A percentile compares a stretch with the other conserved stretches of the same genome.
Evolutionary conservation across 2,329 filamentous ascomycete genomes (phyloP).

Genomic region (Beauveria varroae): DNA sequence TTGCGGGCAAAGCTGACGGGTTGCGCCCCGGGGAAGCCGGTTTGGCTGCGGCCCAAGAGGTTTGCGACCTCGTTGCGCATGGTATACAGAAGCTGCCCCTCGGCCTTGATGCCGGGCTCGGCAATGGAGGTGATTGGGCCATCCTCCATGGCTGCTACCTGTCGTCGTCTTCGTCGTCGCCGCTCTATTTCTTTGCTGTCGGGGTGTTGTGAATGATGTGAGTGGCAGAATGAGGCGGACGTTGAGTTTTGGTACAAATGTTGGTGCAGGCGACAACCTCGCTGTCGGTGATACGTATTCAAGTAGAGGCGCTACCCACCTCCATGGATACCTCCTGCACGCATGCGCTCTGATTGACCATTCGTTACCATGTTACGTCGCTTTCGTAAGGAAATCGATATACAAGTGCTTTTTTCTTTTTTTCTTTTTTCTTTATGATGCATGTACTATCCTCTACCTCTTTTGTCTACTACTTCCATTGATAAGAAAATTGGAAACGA

Average conservation of each 20-base stretch:
- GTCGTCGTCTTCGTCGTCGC: too few species aligned
- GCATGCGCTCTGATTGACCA: too few species aligned
- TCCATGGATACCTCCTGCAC: too few species aligned
- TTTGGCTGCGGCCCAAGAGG: slow-evolving; percentile 62
- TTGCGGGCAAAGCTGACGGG: slow-evolving; percentile 82
- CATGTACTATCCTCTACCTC: too few species aligned
- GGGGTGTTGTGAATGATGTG: neutral
- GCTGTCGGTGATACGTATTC: neutral
- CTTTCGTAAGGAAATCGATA: too few species aligned
- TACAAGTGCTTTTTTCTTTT: too few species aligned
- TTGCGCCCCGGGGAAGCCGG: slow-evolving; percentile 80
- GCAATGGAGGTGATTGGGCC: slow-evolving; percentile 43
- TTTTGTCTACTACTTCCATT: too few species aligned
- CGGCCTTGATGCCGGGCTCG: slow-evolving; percentile 58
- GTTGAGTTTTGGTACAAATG: neutral
- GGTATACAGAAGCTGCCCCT: slow-evolving; percentile 47
- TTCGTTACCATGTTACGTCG: too few species aligned
- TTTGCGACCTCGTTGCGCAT: slow-evolving; percentile 68
- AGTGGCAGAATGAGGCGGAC: neutral
- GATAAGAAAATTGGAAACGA: too few species aligned
- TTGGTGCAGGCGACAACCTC: neutral
- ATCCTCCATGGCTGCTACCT: slow-evolving; percentile 14
- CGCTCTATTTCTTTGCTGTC: neutral
- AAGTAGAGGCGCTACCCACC: neutral
- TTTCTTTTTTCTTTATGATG: too few species aligned